These are phyloP conservation scores for Triticum turgidum DNA, from an alignment of 176 grass and related monocot species.

Conservation along the genomic window DNA sequence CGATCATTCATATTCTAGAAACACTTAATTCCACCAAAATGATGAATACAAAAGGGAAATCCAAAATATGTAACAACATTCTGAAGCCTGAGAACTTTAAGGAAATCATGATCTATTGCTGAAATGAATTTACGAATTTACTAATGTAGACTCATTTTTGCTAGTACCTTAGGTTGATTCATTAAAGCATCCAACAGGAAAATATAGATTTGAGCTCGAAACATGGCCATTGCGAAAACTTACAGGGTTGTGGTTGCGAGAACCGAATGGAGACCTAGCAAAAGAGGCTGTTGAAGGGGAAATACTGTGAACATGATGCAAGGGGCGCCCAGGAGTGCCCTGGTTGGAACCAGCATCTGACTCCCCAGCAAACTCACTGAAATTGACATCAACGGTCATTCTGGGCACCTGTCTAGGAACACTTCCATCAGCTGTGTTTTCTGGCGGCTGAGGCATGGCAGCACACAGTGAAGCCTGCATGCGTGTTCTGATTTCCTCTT, in stretches of 20 bases:
- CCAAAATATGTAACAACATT: background rate
- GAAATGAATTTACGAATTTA: background rate
- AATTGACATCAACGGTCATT: constrained; percentile 84
- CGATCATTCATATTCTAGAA: background rate
- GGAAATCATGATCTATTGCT: background rate
- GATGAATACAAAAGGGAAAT: background rate
- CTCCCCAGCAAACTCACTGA: constrained; percentile 73
- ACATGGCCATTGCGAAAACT: constrained; percentile 27
- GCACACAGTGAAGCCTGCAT: constrained; percentile 37
- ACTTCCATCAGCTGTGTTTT: constrained; percentile 54
- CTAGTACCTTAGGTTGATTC: background rate
- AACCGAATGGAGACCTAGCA: constrained; percentile 63
- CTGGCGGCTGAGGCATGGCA: constrained; percentile 49
- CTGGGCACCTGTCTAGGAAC: constrained; percentile 49
- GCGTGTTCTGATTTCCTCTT: constrained; percentile 87
- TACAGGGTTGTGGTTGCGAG: constrained; percentile 60
- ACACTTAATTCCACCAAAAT: background rate
- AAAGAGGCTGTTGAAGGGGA: constrained; percentile 81
- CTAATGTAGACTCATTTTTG: background rate
- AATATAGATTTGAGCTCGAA: background rate
- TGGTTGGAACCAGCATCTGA: constrained; percentile 80
- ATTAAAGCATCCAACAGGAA: background rate
- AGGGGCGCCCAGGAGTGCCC: constrained; percentile 52
- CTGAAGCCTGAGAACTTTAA: background rate
- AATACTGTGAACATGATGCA: constrained; percentile 61